Evolutionary conservation across 2,329 filamentous ascomycete species (phyloP).

Genomic region (Phaeoacremonium minimum): DNA sequence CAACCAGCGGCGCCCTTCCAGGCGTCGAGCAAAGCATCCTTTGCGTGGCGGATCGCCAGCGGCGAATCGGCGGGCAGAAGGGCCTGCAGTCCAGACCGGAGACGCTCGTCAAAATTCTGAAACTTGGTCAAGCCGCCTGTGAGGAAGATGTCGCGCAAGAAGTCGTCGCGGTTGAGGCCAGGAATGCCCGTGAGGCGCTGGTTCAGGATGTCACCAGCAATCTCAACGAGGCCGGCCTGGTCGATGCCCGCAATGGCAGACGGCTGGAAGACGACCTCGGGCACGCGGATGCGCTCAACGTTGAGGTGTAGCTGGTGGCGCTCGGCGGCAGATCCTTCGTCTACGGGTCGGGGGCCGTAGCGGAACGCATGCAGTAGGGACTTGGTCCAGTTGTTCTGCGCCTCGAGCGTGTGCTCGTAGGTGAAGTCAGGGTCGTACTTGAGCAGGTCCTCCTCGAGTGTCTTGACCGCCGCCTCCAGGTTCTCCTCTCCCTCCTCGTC

Average conservation of each 20-base stretch:
- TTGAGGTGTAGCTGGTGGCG: slow-evolving; percentile 90
- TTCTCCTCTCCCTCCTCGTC: slow-evolving; percentile 94
- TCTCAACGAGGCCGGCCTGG: slow-evolving; percentile 90
- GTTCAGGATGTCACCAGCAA: slow-evolving; percentile 82
- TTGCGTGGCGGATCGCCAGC: slow-evolving; percentile 68
- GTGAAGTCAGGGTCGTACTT: slow-evolving; percentile 84
- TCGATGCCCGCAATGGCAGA: slow-evolving; percentile 81
- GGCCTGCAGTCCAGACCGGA: slow-evolving; percentile 67
- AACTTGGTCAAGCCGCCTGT: slow-evolving; percentile 93
- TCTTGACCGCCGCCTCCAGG: slow-evolving; percentile 66
- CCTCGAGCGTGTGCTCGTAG: slow-evolving; percentile 87
- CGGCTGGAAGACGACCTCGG: slow-evolving; percentile 89
- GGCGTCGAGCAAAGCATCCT: slow-evolving; percentile 76
- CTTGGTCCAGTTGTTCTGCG: slow-evolving; percentile 93
- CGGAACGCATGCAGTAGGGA: slow-evolving; percentile 85
- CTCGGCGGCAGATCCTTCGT: slow-evolving; percentile 73
- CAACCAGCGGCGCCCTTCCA: slow-evolving; percentile 92
- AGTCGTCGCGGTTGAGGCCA: slow-evolving; percentile 53
- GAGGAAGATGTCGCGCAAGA: slow-evolving; percentile 84
- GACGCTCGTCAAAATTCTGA: slow-evolving; percentile 76
- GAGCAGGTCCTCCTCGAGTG: slow-evolving; percentile 79
- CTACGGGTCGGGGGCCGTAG: slow-evolving; percentile 81
- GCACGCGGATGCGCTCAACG: slow-evolving; percentile 90
- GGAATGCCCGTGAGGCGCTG: slow-evolving; percentile 64
- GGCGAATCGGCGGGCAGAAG: slow-evolving; percentile 66